These are phyloP conservation scores for Starmerella sp. DNA, from an alignment of 805 yeast genomes.

Conservation along the genomic window DNA sequence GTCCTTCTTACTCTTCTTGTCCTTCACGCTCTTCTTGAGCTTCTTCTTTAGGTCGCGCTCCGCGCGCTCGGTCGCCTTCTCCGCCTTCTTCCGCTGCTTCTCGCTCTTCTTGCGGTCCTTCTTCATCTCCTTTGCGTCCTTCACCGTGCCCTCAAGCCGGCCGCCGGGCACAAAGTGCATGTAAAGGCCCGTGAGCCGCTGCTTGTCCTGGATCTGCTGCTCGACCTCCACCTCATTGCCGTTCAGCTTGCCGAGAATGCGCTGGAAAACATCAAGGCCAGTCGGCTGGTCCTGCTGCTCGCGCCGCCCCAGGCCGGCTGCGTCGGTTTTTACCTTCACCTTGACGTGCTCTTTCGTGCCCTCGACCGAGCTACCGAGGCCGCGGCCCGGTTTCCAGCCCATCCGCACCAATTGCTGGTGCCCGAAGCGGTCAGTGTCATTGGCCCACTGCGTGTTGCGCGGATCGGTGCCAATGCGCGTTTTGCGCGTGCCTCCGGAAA, in stretches of 20 bases:
- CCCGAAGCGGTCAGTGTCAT: conserved; percentile 61
- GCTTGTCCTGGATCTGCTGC: conserved; percentile 49
- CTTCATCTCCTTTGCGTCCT: conserved; percentile 24
- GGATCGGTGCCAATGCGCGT: conserved; percentile 89
- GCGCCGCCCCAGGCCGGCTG: conserved; percentile 72
- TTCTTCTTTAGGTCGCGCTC: background rate
- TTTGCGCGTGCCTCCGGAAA: conserved; percentile 56
- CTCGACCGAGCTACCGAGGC: conserved; percentile 61
- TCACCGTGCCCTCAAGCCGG: conserved; percentile 35
- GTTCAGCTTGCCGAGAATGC: conserved; percentile 76
- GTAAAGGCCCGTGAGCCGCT: conserved; percentile 56
- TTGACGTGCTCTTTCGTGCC: conserved; percentile 48
- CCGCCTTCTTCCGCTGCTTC: conserved; percentile 8
- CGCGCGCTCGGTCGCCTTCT: background rate
- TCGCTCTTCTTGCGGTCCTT: conserved; percentile 18
- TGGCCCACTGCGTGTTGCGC: conserved; percentile 88
- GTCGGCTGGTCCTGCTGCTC: conserved; percentile 61
- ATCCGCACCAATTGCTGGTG: conserved; percentile 67
- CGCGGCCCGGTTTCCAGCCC: conserved; percentile 91
- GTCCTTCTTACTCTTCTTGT: background rate
- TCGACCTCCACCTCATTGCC: conserved; percentile 56
- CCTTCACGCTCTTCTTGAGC: background rate
- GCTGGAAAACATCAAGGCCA: conserved; percentile 87
- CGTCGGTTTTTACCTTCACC: conserved; percentile 72
- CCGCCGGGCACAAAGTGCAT: conserved; percentile 83